Base-by-base conservation (phyloP, 805 yeast species). In the Ogataea neopini region DNA sequence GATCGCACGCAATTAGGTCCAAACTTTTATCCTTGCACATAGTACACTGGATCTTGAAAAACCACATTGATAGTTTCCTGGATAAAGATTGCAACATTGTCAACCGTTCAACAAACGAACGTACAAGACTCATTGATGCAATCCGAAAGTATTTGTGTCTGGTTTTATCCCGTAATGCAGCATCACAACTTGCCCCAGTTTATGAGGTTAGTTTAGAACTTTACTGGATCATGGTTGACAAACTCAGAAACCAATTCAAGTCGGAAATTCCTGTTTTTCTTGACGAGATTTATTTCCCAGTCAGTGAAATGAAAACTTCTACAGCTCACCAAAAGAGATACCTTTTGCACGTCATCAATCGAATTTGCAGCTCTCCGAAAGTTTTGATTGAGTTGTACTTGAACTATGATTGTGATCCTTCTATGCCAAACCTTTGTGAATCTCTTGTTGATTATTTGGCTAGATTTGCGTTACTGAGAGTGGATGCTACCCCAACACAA, bases 281-380 rank as follows among this genome's bases (percentile, higher is more conserved):
- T 71, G 86, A 84, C 38, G 98, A 94, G 60, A 88, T 92, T 44
- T 94, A 94, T 65, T 86, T 94, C 68, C 97, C 98, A 2, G 88
- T 95, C 36, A 79, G 94, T 39, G 98, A 92, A 61, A 80, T 94
- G 82, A 87, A 84, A 61, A 83, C 96, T 1, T 87, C 97, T 1
- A 88, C 97, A 0, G 71, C 91, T 8, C 97, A 92, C 65, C 99
- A 95, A 68, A 90, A 92, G 64, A 77, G 95, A 63, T 92, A 90
- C 60, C 79, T 92, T 53, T 72, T 95, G 50, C 79, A 85, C 10
- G 77, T 92, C n/a, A 75, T 95, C 20, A 86, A 87, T 58, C 76
- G 96, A 55, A 68, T 94, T 32, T 86, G 96, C 62, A 81, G 82
- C 53, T 96, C 92, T 68, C 96, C 98, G 37, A 77, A 96, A 51